These are phyloP conservation scores for Luffa aegyptiaca DNA, from an alignment of 306 rosid species.

Conservation along the genomic window DNA sequence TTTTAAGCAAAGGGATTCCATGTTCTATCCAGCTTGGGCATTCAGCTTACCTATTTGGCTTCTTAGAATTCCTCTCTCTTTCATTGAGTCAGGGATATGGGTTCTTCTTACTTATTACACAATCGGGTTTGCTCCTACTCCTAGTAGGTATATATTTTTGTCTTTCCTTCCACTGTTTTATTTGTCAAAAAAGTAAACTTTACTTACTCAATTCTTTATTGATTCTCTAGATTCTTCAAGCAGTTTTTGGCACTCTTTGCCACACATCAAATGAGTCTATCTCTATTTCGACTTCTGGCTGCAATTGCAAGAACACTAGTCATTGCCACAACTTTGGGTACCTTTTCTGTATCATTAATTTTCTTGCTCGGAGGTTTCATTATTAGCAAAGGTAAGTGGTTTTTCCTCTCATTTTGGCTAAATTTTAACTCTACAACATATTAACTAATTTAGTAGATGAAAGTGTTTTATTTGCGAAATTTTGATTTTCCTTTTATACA, in stretches of 20 bases:
- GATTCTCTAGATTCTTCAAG: slow-evolving; percentile 48
- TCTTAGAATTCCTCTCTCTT: slow-evolving; percentile 64
- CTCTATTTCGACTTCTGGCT: slow-evolving; percentile 75
- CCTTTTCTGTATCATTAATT: slow-evolving; percentile 46
- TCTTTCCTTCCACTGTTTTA: not conserved
- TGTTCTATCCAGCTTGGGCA: slow-evolving; percentile 81
- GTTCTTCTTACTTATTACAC: slow-evolving; percentile 56
- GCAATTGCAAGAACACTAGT: slow-evolving; percentile 65
- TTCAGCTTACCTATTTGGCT: slow-evolving; percentile 62
- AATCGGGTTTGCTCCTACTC: slow-evolving; percentile 74
- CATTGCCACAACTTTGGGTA: slow-evolving; percentile 50
- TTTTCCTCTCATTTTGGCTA: not conserved
- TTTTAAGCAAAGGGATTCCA: slow-evolving; percentile 59
- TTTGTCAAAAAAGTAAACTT: not conserved
- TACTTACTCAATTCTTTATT: not conserved
- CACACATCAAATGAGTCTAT: slow-evolving; percentile 63
- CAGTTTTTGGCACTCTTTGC: slow-evolving; percentile 79
- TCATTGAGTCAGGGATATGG: slow-evolving; percentile 64
- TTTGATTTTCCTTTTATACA: not conserved
- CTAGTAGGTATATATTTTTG: slow-evolving; percentile 35
- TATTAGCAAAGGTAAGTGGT: slow-evolving; percentile 49
- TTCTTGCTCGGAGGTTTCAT: slow-evolving; percentile 88
- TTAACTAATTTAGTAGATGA: not conserved
- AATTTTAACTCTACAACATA: not conserved
- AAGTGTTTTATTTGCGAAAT: not conserved